Evolutionary conservation across 495 filamentous ascomycete genomes (phyloP).

Genomic region (Alectoria sarmentosa): DNA sequence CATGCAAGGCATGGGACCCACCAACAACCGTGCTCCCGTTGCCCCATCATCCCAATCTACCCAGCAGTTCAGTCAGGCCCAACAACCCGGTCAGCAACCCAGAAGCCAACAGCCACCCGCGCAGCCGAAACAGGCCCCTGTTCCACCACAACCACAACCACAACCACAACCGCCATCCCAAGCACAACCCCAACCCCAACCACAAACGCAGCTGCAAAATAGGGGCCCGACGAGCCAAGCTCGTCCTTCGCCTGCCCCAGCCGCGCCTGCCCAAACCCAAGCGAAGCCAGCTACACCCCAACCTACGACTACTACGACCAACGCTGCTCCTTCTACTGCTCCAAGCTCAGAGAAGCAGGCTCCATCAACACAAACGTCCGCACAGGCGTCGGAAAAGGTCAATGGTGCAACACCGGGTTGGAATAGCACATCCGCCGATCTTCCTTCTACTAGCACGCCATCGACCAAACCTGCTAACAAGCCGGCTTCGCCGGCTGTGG

Average conservation of each 20-base stretch:
- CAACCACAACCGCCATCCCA: constrained; percentile 30
- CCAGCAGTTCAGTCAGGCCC: constrained; percentile 30
- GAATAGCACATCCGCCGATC: constrained; percentile 12
- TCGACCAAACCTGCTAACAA: constrained; percentile 23
- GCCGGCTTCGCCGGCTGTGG: constrained; percentile 34
- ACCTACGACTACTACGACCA: constrained; percentile 33
- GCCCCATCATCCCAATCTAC: constrained; percentile 30
- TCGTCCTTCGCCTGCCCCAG: constrained; percentile 43
- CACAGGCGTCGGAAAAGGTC: constrained; percentile 10
- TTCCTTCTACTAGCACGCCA: neutral
- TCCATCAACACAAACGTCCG: constrained; percentile 11
- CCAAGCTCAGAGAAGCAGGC: constrained; percentile 23
- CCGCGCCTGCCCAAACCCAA: constrained; percentile 42
- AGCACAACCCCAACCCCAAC: constrained; percentile 25
- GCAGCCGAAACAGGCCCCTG: constrained; percentile 30
- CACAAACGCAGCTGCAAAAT: constrained; percentile 36
- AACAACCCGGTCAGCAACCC: constrained; percentile 31
- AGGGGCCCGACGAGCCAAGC: constrained; percentile 34
- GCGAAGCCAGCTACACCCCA: constrained; percentile 51
- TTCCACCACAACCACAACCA: constrained; percentile 26
- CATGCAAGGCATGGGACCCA: constrained; percentile 27
- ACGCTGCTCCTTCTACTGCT: constrained; percentile 13
- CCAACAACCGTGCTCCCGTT: constrained; percentile 26
- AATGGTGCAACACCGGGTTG: constrained; percentile 15
- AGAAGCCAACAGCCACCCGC: constrained; percentile 31